A percentile compares a stretch with the other conserved stretches of the same genome.
Conservation (phyloP, 345 rosid genomes). For the Eucalyptus virginea region DNA sequence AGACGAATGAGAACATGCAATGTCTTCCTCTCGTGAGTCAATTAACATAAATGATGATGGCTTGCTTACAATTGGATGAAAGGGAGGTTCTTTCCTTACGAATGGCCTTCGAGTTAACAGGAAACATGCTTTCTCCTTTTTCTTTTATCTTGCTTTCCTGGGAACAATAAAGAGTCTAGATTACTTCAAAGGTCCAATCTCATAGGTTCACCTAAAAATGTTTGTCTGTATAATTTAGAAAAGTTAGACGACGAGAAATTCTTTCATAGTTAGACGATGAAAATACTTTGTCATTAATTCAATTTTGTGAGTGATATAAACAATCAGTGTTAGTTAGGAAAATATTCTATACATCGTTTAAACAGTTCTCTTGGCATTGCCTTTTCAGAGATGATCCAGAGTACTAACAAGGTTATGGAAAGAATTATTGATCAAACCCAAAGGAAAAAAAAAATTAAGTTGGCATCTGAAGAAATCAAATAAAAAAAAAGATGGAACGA, state of each 20-base stretch:
- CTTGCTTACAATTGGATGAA: not conserved
- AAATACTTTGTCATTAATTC: no score
- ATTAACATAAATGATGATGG: not conserved
- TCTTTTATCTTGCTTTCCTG: not conserved
- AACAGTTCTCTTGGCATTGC: no score
- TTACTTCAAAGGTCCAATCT: not conserved
- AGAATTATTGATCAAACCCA: no score
- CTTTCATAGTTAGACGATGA: no score
- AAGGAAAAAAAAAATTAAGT: no score
- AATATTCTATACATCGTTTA: no score
- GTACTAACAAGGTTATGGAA: no score
- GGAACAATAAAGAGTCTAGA: not conserved
- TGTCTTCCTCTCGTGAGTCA: not conserved
- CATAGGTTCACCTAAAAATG: fast-evolving
- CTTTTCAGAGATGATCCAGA: no score
- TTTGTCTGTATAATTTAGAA: fast-evolving
- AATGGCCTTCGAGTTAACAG: fast-evolving
- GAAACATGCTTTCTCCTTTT: not conserved
- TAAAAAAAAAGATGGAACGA: no score
- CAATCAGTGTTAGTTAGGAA: no score
- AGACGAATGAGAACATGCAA: not conserved
- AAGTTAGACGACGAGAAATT: fast-evolving
- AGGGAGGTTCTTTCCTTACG: not conserved
- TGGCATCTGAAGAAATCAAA: no score
- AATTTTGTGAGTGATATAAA: no score